These are phyloP conservation scores for Persicaria maculosa DNA, from an alignment of 148 eudicot species.

Conservation along the genomic window DNA sequence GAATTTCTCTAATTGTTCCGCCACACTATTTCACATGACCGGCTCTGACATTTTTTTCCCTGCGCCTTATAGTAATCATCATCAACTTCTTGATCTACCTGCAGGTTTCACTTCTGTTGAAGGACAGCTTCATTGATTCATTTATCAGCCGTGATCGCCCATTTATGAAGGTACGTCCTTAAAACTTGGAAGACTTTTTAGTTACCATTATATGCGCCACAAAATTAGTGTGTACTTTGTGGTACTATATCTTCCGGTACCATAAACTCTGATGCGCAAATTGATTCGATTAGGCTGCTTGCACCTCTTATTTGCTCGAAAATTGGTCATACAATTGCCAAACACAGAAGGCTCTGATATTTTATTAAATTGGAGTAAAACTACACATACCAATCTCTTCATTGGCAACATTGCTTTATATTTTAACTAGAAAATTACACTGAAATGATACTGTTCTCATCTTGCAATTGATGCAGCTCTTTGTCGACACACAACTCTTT, in stretches of 20 bases:
- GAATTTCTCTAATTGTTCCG: background rate
- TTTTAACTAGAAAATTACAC: background rate
- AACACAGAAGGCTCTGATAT: too few species aligned
- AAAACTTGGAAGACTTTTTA: background rate
- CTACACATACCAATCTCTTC: too few species aligned
- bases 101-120: conserved; percentile 87
- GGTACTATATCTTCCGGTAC: too few species aligned
- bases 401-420: too few species aligned
- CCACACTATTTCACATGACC: background rate
- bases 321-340: too few species aligned
- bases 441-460: background rate
- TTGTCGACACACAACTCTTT: conserved; percentile 85
- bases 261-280: too few species aligned
- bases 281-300: too few species aligned
- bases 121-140: conserved; percentile 95
- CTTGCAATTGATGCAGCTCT: conserved; percentile 43
- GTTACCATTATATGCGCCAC: background rate
- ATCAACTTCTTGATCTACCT: conserved; percentile 4
- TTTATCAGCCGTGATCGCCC: conserved; percentile 74
- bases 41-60: background rate
- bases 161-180: conserved; percentile 72
- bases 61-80: background rate
- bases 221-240: too few species aligned
- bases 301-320: too few species aligned
- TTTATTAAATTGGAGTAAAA: too few species aligned